Evolutionary conservation across 441 rosid genomes (phyloP), one percentile per base, ranked within the genome.

Genomic region (Euphorbia schlechtendalii): DNA sequence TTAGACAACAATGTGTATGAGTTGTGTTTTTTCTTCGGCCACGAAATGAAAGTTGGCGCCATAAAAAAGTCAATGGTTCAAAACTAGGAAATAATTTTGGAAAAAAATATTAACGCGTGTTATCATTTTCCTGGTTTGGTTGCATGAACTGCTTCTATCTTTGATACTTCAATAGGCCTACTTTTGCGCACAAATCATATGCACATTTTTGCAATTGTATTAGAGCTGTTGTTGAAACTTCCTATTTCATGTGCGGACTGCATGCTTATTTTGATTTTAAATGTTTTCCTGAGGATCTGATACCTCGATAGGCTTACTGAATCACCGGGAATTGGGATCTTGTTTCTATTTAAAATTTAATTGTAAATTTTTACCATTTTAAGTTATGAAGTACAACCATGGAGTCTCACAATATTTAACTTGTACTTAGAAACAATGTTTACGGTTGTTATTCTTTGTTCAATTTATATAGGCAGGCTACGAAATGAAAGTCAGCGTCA

Each of bases 181-280:
- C n/a, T 68, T 41, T 20, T 52, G 32, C 28, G 5, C 25, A 9
- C 4, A 34, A 20, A 30, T 60, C 4, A 22, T 48, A 45, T 58
- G 65, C 25, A 58, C 53, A 17, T 46, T 41, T 45, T 15, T 69
- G 17, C 34, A 63, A n/a, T 64, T 3, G 10, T 56, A n/a, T 65
- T 20, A 24, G 51, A 64, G 11, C 27, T 30, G 25, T 13, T 7
- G n/a, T 36, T 49, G 46, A 24, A 41, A 14, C 30, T 32, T 27
- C n/a, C n/a, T 61, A 5, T 28, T 41, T 24, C 40, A 38, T 20
- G 32, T 59, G n/a, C 38, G 18, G 28, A 27, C 17, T 15, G 15
- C 21, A 14, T 18, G 46, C 57, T 30, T 24, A 14, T 25, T 55
- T 15, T 27, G 5, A 0, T 40, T 40, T 12, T 40, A 3, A 12